Evolutionary conservation across 2,329 filamentous ascomycete species (phyloP).

Genomic region (Ophiosphaerella herpotricha): DNA sequence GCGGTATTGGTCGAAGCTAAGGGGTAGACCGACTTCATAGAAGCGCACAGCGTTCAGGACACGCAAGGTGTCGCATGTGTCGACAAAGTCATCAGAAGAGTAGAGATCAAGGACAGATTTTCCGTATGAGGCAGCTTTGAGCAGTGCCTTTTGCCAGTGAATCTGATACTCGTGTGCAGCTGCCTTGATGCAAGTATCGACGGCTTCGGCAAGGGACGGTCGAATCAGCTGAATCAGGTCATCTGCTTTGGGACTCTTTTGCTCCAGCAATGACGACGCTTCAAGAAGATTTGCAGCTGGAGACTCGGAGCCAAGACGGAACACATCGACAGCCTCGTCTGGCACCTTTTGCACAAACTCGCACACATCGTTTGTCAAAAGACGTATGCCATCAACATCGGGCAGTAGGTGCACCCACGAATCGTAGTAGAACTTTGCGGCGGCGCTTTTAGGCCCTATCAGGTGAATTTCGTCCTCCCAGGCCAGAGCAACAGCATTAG

Average conservation of each 20-base stretch:
- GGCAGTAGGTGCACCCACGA: slow-evolving; percentile 86
- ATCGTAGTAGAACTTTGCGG: slow-evolving; percentile 84
- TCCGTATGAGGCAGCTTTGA: slow-evolving; percentile 96
- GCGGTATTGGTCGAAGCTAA: slow-evolving; percentile 93
- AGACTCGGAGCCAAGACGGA: slow-evolving; percentile 84
- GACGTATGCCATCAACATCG: slow-evolving; percentile 84
- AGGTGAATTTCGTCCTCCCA: slow-evolving; percentile 99
- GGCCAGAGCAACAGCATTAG: slow-evolving; percentile 87
- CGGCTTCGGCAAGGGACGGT: slow-evolving; percentile 84
- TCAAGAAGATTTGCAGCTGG: slow-evolving; percentile 92
- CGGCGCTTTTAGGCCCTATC: slow-evolving; percentile 80
- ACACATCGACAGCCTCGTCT: slow-evolving; percentile 83
- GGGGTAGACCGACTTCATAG: slow-evolving; percentile 85
- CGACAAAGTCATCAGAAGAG: slow-evolving; percentile 97
- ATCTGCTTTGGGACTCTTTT: slow-evolving; percentile 94
- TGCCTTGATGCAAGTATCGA: slow-evolving; percentile 90
- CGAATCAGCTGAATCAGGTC: slow-evolving; percentile 96
- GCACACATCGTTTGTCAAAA: slow-evolving; percentile 92
- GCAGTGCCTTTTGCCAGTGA: slow-evolving; percentile 90
- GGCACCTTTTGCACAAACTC: slow-evolving; percentile 97
- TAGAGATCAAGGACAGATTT: slow-evolving; percentile 97
- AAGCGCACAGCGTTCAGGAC: slow-evolving; percentile 91
- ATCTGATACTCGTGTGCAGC: slow-evolving; percentile 89
- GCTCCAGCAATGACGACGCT: slow-evolving; percentile 86
- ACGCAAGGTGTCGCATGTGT: slow-evolving; percentile 92